Conservation (phyloP, 23 red algal genomes). For the Gracilaria vermiculophylla region DNA sequence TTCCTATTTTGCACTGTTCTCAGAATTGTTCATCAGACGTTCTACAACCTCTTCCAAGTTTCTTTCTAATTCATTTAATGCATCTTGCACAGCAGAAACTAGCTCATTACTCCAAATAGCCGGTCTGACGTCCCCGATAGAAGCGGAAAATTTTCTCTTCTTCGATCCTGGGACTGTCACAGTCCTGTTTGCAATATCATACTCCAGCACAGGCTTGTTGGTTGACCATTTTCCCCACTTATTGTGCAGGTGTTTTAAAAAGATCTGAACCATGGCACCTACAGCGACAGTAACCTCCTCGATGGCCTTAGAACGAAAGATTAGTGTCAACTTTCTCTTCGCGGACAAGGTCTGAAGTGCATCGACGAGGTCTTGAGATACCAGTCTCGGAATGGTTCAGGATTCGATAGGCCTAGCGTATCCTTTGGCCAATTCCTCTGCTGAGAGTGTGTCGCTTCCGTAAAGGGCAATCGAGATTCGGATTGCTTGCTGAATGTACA, state of each 20-base stretch:
- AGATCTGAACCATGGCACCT: constrained; percentile 18
- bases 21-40: background rate
- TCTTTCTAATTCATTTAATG: constrained; percentile 2
- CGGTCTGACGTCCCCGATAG: background rate
- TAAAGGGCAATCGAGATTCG: constrained; percentile 29
- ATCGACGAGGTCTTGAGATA: background rate
- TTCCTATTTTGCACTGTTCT: background rate
- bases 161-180: background rate
- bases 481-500: background rate
- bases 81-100: constrained; percentile 18
- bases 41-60: background rate
- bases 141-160: background rate
- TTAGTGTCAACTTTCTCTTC: constrained; percentile 35
- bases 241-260: background rate
- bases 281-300: background rate
- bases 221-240: background rate
- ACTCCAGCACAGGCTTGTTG: background rate
- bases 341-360: background rate
- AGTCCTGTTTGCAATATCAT: background rate
- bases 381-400: background rate
- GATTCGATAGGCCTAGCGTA: constrained; percentile 2
- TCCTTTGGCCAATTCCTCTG: constrained; percentile 7
- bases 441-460: background rate
- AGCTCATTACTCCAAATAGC: background rate
- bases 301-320: constrained; percentile 12